Conservation (phyloP, 2,329 filamentous ascomycete genomes). For the Nemania bipapillata region DNA sequence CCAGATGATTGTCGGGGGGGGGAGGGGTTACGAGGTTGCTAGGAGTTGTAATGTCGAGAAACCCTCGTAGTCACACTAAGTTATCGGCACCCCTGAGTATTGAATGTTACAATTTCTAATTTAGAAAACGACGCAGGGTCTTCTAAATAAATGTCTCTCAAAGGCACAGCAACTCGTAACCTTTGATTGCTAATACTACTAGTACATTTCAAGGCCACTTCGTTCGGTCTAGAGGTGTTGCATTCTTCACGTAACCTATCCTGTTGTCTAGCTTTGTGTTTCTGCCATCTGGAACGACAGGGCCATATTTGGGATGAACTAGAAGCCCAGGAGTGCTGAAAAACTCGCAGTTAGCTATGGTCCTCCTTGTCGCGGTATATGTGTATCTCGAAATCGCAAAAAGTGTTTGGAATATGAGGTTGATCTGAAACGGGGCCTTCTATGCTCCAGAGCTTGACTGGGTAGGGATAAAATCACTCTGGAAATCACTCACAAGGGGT, state of each 20-base stretch:
- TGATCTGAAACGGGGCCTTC: too few relatives aligned
- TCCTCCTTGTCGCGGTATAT: too few relatives aligned
- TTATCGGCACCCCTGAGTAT: too few relatives aligned
- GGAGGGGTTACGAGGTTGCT: neutral
- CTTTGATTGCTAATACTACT: neutral
- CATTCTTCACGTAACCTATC: conserved; percentile 39
- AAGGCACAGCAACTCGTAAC: neutral
- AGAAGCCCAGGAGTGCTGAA: conserved; percentile 37
- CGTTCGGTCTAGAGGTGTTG: conserved; percentile 34
- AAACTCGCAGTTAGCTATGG: too few relatives aligned
- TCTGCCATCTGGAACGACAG: conserved; percentile 39
- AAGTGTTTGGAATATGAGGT: too few relatives aligned
- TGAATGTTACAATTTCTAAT: too few relatives aligned
- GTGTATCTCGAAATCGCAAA: too few relatives aligned
- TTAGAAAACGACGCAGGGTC: neutral
- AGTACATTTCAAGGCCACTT: conserved; percentile 30
- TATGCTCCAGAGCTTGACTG: too few relatives aligned
- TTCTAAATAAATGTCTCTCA: neutral
- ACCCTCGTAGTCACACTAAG: neutral
- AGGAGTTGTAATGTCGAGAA: neutral
- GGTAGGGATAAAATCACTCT: too few relatives aligned
- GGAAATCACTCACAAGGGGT: conserved; percentile 32
- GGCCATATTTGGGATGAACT: conserved; percentile 43
- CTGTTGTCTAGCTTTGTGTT: conserved; percentile 39
- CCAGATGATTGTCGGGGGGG: conserved; percentile 38